Percentiles rank a stretch among this genome's conserved stretches.
phyloP scores from a whole-genome alignment of 1,139 yeast species.

The Scheffersomyces insectosa region DNA sequence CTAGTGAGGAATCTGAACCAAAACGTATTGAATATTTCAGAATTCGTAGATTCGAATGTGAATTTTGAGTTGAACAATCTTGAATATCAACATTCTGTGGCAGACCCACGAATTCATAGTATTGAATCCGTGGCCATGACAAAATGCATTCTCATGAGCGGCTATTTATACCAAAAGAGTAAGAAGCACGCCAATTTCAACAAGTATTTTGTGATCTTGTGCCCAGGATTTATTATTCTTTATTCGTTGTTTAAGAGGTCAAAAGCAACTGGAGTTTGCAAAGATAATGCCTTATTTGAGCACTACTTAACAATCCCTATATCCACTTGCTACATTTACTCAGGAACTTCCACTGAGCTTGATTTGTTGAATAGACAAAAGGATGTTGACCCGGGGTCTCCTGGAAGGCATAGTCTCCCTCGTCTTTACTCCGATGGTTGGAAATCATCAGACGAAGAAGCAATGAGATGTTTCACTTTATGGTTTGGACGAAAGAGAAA shows the following conservation, averaged over 20 bases:
- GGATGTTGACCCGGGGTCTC: conserved; percentile 46
- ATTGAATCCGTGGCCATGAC: conserved; percentile 61
- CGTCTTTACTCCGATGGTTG: conserved; percentile 81
- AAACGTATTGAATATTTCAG: conserved; percentile 49
- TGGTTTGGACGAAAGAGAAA: conserved; percentile 76
- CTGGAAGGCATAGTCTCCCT: conserved; percentile 64
- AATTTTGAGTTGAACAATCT: conserved; percentile 51
- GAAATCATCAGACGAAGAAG: conserved; percentile 76
- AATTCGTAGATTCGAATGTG: conserved; percentile 58
- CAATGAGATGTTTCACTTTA: conserved; percentile 70
- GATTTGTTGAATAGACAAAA: conserved; percentile 55
- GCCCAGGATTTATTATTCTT: conserved; percentile 67
- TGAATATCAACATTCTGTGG: conserved; percentile 54
- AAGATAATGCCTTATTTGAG: conserved; percentile 42
- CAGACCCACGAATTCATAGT: conserved; percentile 55
- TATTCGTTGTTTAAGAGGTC: conserved; percentile 50
- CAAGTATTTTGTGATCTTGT: conserved; percentile 60
- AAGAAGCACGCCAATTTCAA: conserved; percentile 67
- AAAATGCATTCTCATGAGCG: conserved; percentile 60
- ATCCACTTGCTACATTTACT: conserved; percentile 68
- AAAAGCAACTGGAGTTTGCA: conserved; percentile 46
- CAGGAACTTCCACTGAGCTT: conserved; percentile 61
- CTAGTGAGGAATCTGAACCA: conserved; percentile 49
- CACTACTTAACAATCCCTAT: conserved; percentile 63
- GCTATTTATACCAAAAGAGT: conserved; percentile 66